Evolutionary conservation across 768 basidiomycete species (phyloP), one percentile per base, ranked within the genome.

Genomic region (Melanogaster broomeanus): DNA sequence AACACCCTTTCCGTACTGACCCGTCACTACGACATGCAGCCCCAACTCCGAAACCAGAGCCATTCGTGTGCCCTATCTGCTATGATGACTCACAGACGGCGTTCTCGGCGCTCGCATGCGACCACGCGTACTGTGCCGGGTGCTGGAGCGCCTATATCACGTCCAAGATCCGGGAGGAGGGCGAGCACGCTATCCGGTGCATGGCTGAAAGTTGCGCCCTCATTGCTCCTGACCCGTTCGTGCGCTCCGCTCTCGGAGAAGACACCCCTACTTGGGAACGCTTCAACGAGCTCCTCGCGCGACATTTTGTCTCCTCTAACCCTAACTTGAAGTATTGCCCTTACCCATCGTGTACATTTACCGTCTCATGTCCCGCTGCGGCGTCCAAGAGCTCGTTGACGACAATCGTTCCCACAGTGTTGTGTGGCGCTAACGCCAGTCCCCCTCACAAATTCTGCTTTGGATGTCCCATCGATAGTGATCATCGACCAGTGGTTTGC

Each of bases 401-500:
- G 47, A 83, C 82, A 2, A 72, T 93, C 48, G 93, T 98, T 2
- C 97, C 97, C 2, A 95, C 83, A 27, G 96, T 98, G 9, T 79
- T 79, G 19, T 98, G 97, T 65, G 85, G 86, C 18, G 88, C 87
- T 28, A 72, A 77, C 4, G 77, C 78, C 7, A 72, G 77, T 12
- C 71, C 79, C 16, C 66, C 68, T 45, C 89, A 95, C 69, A 81
- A 80, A 49, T 96, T 98, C 69, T 99, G 97, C 71, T 99, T 99
- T 63, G 96, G 97, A 7, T 99, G 97, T 65, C 72, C 83, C 39
- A 82, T 93, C 58, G 88, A 93, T 62, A 81, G 78, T 57, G 93
- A 96, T 66, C 97, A 99, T 66, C 82, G 93, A 27, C 97, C 97
- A 0, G 85, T 97, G 39, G 79, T 97, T 42, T 99, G 97, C 69